Evolutionary conservation across 345 rosid genomes (phyloP).

Genomic region (Eucalyptus erythrocorys): DNA sequence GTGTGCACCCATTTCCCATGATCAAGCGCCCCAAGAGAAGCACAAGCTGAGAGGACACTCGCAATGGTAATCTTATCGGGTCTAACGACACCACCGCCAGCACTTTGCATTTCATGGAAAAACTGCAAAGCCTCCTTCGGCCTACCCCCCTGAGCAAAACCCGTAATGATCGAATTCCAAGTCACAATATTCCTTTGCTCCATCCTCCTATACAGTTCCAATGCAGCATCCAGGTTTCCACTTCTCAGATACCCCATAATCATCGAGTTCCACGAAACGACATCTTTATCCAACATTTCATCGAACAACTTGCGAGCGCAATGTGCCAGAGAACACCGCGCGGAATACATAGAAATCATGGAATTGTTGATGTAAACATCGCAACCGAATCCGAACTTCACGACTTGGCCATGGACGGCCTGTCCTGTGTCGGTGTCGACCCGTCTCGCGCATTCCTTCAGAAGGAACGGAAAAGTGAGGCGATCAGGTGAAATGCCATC

Average conservation of each 20-base stretch:
- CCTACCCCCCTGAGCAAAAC: conserved; percentile 42
- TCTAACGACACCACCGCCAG: conserved; percentile 1
- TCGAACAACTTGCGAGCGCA: conserved; percentile 40
- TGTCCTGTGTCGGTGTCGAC: conserved; percentile 10
- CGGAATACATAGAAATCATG: conserved; percentile 16
- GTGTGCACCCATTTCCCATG: conserved; percentile 38
- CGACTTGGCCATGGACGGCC: conserved; percentile 24
- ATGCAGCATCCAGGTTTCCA: conserved; percentile 29
- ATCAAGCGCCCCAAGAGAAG: conserved; percentile 43
- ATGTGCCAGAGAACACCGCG: conserved; percentile 1
- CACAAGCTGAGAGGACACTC: conserved; percentile 50
- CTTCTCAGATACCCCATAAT: conserved; percentile 38
- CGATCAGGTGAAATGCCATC: conserved; percentile 28
- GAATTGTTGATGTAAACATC: conserved; percentile 41
- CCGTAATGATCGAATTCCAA: conserved; percentile 54
- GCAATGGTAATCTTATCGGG: conserved; percentile 53
- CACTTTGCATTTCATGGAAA: conserved; percentile 36
- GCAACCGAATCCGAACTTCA: conserved; percentile 19
- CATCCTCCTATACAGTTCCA: conserved; percentile 25
- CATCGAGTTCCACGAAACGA: conserved; percentile 54
- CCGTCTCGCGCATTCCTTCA: conserved; percentile 35
- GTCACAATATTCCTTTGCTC: conserved; percentile 20
- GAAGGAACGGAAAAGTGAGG: conserved; percentile 49
- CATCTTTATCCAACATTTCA: conserved; percentile 33
- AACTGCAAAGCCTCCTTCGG: conserved; percentile 38